Evolutionary conservation across 495 filamentous ascomycete genomes (phyloP), one percentile per base, ranked within the genome.

Genomic region (Trichoderma gamsii): DNA sequence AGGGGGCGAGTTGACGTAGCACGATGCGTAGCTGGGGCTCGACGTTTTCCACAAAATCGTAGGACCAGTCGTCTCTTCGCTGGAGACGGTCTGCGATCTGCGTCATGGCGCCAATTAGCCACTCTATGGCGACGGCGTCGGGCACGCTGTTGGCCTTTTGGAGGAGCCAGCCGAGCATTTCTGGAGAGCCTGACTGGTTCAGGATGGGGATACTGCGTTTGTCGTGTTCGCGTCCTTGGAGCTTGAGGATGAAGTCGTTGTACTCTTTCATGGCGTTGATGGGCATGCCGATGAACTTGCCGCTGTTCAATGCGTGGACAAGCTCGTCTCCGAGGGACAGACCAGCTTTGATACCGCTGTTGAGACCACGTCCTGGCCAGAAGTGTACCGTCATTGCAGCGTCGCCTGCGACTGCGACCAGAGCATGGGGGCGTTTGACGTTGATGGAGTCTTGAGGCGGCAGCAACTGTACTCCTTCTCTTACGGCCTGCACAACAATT

Each of bases 121-220:
- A 77, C 68, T 77, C 75, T 7, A 76, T 66, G 0, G 75, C 75
- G n/a, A 77, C 74, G 4, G 73, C 67, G 32, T 77, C 74, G 7
- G 75, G 75, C 1, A 77, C 74, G 1, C 70, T 65, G 18, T 69
- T 66, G 12, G 75, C 75, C 67, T 73, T 73, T 13, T 67, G 68
- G 13, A 77, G 67, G 21, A 77, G 67, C 75, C 75, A 77, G 25
- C 73, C 74, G 3, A 77, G 70, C 71, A 71, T 76, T 70, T 77
- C 75, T 3, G 75, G 75, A 0, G 75, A 70, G 8, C 75, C 75
- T 0, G 75, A 77, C 67, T 76, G 74, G 70, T 77, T 77, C 29
- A 77, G 69, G 0, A 77, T 77, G n/a, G 75, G 75, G n/a, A 77
- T 77, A 41, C 74, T 76, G 43, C 75, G 74, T 71, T 77, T 77